phyloP scores from a whole-genome alignment of 305 asterid species.

The Withania somnifera region DNA sequence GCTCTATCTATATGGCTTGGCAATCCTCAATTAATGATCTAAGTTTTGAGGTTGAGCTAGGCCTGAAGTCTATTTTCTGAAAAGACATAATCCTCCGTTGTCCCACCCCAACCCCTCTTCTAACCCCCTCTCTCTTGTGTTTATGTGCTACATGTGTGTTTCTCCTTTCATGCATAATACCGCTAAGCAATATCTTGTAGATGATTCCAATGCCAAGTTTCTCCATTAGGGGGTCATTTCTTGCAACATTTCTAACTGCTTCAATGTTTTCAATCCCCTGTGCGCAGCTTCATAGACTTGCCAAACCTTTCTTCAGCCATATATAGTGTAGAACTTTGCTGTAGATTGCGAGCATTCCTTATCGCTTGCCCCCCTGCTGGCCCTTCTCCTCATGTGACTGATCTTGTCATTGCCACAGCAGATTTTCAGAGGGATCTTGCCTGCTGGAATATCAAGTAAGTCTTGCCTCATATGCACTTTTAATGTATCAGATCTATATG shows the following conservation, averaged over 20 bases:
- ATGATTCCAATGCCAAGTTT: not conserved
- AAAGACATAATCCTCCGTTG: not conserved
- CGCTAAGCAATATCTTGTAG: not conserved
- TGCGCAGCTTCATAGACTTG: conserved; percentile 33
- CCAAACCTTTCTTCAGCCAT: conserved; percentile 44
- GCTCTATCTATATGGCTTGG: not conserved
- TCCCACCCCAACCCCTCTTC: not conserved
- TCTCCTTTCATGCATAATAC: not conserved
- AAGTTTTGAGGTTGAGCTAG: not conserved
- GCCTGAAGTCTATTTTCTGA: not conserved
- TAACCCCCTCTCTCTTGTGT: not conserved
- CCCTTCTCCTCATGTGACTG: conserved; percentile 41
- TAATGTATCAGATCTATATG: not conserved
- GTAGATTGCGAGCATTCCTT: conserved; percentile 42
- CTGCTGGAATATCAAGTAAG: conserved; percentile 41
- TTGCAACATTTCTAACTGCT: not conserved
- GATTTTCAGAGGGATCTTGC: conserved; percentile 45
- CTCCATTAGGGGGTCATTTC: not conserved
- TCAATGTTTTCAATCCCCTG: not conserved
- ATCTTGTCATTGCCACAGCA: conserved; percentile 44
- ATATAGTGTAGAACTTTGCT: conserved; percentile 43
- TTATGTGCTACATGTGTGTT: not conserved
- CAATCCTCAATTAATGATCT: not conserved
- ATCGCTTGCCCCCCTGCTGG: conserved; percentile 47
- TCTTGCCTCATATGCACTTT: not conserved